Percentiles rank a stretch among this genome's conserved stretches.
phyloP scores from a whole-genome alignment of 2,329 filamentous ascomycete species.

The Epichloe festucae region DNA sequence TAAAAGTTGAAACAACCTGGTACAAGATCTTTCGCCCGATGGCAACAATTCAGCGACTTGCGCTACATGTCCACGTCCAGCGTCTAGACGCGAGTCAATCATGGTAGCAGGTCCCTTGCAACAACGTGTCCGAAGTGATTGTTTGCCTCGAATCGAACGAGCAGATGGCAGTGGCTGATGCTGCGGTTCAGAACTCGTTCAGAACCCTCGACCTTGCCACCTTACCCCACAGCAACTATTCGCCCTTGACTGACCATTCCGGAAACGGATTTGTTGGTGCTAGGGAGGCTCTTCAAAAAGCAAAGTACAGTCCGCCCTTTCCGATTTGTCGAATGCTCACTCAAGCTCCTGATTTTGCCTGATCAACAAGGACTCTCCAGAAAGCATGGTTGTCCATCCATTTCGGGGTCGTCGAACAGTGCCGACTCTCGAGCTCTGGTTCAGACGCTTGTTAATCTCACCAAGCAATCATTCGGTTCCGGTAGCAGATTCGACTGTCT shows the following conservation, averaged over 20 bases:
- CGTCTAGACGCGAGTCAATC: background rate
- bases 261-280: background rate
- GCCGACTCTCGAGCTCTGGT: too few species aligned
- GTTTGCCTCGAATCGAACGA: background rate
- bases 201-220: too few species aligned
- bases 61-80: background rate
- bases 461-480: too few species aligned
- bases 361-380: too few species aligned
- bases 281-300: background rate
- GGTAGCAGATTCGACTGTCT: too few species aligned
- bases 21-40: background rate
- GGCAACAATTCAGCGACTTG: background rate
- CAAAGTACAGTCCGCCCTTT: too few species aligned
- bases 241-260: background rate
- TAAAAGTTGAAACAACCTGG: conserved; percentile 1
- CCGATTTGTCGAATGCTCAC: too few species aligned
- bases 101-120: background rate
- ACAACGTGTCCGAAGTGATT: background rate
- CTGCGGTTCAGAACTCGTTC: too few species aligned
- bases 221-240: background rate
- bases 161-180: background rate
- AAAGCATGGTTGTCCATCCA: too few species aligned
- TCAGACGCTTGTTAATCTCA: too few species aligned
- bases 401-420: too few species aligned
- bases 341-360: too few species aligned